Base-by-base conservation (phyloP, 306 rosid genomes). In the Clitoria ternatea region DNA sequence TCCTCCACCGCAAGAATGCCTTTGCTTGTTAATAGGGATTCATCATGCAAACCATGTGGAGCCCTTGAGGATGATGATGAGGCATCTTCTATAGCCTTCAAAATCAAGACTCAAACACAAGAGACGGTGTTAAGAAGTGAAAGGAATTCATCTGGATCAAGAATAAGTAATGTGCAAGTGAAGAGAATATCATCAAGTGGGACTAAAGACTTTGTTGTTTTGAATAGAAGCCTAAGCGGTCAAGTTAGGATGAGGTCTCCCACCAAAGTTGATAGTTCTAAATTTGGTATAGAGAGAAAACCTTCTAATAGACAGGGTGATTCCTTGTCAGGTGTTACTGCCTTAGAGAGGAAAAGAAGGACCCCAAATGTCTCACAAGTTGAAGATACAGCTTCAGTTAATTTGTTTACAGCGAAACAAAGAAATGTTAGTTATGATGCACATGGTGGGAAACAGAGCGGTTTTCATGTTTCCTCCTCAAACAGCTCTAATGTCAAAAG, bases 201-300 rank as follows among this genome's bases (percentile, higher is more conserved):
- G 75, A 56, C 77, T 66, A 90, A 86, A 81, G 87, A 90, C 59
- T 88, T 84, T 52, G 87, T 82, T 81, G 80, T 88, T 49, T 81
- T 81, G 64, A 90, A 90, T 77, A 79, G 82, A 72, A 86, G 67
- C 72, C 54, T 81, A 2, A 82, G 84, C 56, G 75, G 87, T 63
- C 83, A 56, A 42, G 18, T 75, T 37, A 80, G 81, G 61, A 72
- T 66, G 5, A 78, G 83, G 82, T 67, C 83, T 40, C 76, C 86
- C 22, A 48, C 83, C 23, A 81, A 81, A 57, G 47, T 59, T 10
- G 88, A 82, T 11, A 56, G 52, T 54, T 57, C 66, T 20, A 86
- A 79, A 76, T 79, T 74, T 72, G 84, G 74, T 14, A 35, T 35
- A 9, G 91, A 83, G 65, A 79, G 72, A 66, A 87, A 73, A 70